A percentile compares a stretch with the other conserved stretches of the same genome.
These are phyloP conservation scores for Diaporthe eres DNA, from an alignment of 2,329 filamentous ascomycete genomes.

Conservation along the genomic window DNA sequence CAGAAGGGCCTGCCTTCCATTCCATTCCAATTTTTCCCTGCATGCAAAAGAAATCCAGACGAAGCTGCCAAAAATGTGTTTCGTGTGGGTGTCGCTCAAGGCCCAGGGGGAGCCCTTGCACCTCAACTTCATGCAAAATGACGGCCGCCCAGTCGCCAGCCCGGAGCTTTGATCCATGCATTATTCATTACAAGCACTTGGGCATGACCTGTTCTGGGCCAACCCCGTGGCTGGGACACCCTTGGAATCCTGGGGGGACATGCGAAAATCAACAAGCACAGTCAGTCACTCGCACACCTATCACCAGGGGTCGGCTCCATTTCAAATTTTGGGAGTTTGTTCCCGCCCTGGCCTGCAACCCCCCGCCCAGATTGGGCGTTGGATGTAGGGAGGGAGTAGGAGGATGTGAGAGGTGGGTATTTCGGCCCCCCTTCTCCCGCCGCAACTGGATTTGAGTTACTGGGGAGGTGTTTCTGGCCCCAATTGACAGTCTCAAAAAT, in stretches of 20 bases:
- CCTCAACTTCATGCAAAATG: neutral
- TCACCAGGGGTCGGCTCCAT: neutral
- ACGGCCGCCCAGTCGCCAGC: neutral
- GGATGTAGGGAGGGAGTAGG: neutral
- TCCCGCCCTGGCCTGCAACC: neutral
- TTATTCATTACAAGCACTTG: neutral
- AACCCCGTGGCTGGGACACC: neutral
- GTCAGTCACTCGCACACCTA: neutral
- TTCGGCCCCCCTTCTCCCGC: neutral
- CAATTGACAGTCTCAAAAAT: neutral
- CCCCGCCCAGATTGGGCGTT: neutral
- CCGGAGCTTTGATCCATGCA: constrained; percentile 28
- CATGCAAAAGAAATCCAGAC: neutral
- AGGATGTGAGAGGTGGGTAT: neutral
- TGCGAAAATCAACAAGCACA: neutral
- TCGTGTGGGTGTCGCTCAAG: neutral
- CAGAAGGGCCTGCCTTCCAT: neutral
- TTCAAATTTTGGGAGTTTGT: constrained; percentile 5
- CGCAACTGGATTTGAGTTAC: neutral
- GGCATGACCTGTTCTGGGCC: neutral
- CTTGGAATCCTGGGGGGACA: neutral
- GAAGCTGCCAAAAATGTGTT: neutral
- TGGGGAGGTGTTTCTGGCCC: neutral
- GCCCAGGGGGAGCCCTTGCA: neutral
- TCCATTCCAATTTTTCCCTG: neutral